These are phyloP conservation scores for Fraxinus nigra DNA, from an alignment of 305 asterid genomes.

Conservation along the genomic window DNA sequence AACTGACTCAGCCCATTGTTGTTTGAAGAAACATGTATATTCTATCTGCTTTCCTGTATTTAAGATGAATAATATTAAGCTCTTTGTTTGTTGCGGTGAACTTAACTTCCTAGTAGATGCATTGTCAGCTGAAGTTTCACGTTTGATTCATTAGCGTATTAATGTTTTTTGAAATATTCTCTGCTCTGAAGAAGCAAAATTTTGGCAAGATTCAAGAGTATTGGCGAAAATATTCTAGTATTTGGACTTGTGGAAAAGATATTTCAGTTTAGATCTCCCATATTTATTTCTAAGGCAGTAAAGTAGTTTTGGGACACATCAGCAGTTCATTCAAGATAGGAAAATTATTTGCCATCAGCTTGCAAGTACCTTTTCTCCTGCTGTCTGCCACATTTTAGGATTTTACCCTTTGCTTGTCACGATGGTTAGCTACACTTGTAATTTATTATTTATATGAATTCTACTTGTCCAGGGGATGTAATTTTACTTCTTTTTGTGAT, in stretches of 20 bases:
- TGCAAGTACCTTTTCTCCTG: neutral
- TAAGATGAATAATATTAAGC: neutral
- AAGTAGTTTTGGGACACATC: neutral
- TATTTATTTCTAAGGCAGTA: neutral
- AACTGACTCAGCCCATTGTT: neutral
- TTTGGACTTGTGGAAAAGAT: neutral
- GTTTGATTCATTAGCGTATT: neutral
- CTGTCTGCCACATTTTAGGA: neutral
- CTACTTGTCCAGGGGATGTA: neutral
- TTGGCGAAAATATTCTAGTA: neutral
- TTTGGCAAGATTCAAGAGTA: neutral
- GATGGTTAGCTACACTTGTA: neutral
- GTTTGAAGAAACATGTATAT: neutral
- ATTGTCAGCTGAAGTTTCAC: neutral
- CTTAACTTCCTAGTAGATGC: neutral
- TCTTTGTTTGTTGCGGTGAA: slow-evolving; percentile 2
- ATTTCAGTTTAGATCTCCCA: neutral
- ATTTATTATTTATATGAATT: neutral
- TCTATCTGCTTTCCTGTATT: neutral
- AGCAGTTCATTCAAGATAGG: neutral
- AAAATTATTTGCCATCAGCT: neutral
- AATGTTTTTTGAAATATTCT: neutral
- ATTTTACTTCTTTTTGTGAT: neutral
- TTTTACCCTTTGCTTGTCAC: neutral
- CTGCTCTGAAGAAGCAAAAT: neutral